Base-by-base conservation (phyloP, 352 stramenopile species). In the Plasmopara viticola region DNA sequence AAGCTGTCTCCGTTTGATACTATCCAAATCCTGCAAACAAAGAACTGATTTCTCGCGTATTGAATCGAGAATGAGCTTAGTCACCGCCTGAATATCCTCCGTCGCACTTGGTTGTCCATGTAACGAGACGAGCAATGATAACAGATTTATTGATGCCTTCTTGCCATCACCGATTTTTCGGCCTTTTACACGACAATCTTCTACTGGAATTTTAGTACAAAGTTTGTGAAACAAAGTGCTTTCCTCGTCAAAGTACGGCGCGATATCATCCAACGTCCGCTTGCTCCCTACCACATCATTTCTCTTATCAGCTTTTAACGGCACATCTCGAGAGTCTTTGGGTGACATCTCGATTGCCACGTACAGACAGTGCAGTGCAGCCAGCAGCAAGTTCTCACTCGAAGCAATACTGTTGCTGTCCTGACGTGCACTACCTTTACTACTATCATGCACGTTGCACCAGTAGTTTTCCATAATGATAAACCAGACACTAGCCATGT, bases 321-420 rank as follows among this genome's bases (percentile, higher is more conserved):
- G 10, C 25, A 54, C 12, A 9, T 53, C 48, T 39, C 57, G 50
- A 17, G 28, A 5, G 25, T 56, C 18, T 17, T 47, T 45, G 6
- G 65, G 56, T 6, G 68, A 31, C 38, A 73, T 49, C 9, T 74
- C 53, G 4, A 75, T 56, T 15, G 64, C 74, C 18, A 89, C 59
- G 25, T 75, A 84, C 6, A 89, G 39, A 31, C 59, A 77, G 12
- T 83, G 62, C 12, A 89, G 50, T 14, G 63, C 72, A 30, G 61
- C 64, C n/a, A 89, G 60, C 18, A 89, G 31, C 15, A 89, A 35
- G 25, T 68, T 86, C n/a, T 86, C 78, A 30, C 58, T 84, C 14
- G 64, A 54, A 5, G 38, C 30, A 12, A 45, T 50, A 4, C 13
- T 55, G 15, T 28, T 6, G 31, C 20, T 25, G 20, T 25, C 14